Conservation (phyloP, 2,329 filamentous ascomycete genomes). For the Uncinocarpus reesii region DNA sequence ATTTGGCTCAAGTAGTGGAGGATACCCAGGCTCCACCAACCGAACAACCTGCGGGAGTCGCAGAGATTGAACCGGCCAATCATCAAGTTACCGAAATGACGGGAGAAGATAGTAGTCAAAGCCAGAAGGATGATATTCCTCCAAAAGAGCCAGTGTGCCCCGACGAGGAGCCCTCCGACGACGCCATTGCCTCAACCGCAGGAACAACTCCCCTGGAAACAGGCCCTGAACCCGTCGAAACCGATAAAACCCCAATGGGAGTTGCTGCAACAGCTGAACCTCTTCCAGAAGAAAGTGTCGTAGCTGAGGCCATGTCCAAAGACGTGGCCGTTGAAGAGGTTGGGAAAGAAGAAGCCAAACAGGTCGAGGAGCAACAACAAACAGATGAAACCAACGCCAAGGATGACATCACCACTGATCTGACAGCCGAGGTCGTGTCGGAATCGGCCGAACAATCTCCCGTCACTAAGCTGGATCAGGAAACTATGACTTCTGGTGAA, state of each 20-base stretch:
- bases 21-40: not conserved
- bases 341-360: not conserved
- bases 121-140: not conserved
- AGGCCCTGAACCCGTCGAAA: not conserved
- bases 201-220: not conserved
- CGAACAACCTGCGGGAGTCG: no score
- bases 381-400: not conserved
- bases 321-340: not conserved
- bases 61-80: not conserved
- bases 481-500: not conserved
- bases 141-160: not conserved
- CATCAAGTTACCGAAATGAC: not conserved
- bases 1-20: no score
- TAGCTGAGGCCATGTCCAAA: no score
- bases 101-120: not conserved
- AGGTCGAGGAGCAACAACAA: not conserved
- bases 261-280: not conserved
- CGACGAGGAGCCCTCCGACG: not conserved
- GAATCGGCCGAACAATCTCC: slow-evolving; percentile 2
- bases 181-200: not conserved
- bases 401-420: not conserved
- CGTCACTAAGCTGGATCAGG: slow-evolving; percentile 7
- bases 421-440: not conserved
- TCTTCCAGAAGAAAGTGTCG: not conserved
- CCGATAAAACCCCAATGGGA: not conserved